phyloP scores from a whole-genome alignment of 345 rosid genomes.

The Rhizophora mangle region DNA sequence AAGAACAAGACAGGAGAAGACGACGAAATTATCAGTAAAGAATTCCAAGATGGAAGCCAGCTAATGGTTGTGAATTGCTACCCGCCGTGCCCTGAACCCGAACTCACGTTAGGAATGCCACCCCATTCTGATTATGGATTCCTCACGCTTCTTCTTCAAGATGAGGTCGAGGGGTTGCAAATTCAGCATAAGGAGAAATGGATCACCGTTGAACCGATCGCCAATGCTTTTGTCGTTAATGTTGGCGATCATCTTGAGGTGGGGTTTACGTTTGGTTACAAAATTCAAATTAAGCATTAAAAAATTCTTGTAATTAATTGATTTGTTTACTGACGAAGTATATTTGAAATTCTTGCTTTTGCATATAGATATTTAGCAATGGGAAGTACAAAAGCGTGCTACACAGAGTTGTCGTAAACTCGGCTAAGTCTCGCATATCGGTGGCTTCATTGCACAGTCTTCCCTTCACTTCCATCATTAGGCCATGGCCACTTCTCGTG shows the following conservation, averaged over 20 bases:
- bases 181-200: conserved; percentile 52
- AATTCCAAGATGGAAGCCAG: conserved; percentile 71
- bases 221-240: conserved; percentile 67
- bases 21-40: conserved; percentile 28
- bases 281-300: too few species aligned
- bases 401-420: conserved; percentile 71
- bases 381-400: conserved; percentile 86
- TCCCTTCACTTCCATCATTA: conserved; percentile 37
- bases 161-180: conserved; percentile 71
- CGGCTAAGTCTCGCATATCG: conserved; percentile 52
- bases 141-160: conserved; percentile 85
- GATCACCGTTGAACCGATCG: conserved; percentile 72
- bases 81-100: conserved; percentile 87
- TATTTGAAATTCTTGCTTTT: conserved; percentile 4
- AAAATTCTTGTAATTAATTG: too few species aligned
- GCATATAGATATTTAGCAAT: conserved; percentile 68
- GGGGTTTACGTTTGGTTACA: not conserved
- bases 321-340: too few species aligned
- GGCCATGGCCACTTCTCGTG: conserved; percentile 50
- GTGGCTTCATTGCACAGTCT: conserved; percentile 77
- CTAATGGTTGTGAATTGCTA: conserved; percentile 67
- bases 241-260: conserved; percentile 99
- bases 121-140: conserved; percentile 92
- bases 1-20: conserved; percentile 11
- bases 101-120: conserved; percentile 86